phyloP scores from a whole-genome alignment of 179 eudicot species.

The Heliamphora pulchella region DNA sequence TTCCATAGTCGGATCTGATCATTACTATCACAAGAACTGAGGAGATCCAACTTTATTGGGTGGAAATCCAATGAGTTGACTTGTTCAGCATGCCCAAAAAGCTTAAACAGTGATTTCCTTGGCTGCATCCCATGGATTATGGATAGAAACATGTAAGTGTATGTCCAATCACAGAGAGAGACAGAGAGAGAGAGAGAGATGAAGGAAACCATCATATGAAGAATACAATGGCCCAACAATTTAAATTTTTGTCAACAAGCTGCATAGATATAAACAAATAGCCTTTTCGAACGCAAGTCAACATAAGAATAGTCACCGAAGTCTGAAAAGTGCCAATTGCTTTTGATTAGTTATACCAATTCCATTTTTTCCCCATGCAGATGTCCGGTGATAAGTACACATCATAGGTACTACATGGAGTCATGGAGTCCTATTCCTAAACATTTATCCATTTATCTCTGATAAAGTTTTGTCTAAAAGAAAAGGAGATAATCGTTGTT shows the following conservation, averaged over 20 bases:
- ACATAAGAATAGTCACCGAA: neutral
- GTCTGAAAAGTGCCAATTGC: neutral
- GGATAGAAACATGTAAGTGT: neutral
- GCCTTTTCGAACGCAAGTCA: neutral
- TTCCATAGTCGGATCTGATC: conserved; percentile 42
- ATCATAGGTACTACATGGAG: neutral
- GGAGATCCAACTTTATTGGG: conserved; percentile 35
- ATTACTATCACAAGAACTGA: conserved; percentile 45
- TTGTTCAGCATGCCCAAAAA: conserved; percentile 37
- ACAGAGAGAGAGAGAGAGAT: neutral
- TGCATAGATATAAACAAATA: neutral
- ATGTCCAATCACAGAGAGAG: neutral
- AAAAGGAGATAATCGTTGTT: neutral
- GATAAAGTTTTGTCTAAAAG: neutral
- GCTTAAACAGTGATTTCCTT: conserved; percentile 14
- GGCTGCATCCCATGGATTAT: conserved; percentile 49
- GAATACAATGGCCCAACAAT: neutral
- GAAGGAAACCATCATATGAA: neutral
- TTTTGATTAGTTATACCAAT: neutral
- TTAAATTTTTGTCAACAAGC: neutral
- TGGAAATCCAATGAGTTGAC: conserved; percentile 54
- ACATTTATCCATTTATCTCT: neutral
- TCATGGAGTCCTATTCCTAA: no score
- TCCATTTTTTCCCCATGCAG: neutral
- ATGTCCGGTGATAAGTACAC: neutral